phyloP scores from a whole-genome alignment of 352 stramenopile species.

The Blastocystis sp. region DNA sequence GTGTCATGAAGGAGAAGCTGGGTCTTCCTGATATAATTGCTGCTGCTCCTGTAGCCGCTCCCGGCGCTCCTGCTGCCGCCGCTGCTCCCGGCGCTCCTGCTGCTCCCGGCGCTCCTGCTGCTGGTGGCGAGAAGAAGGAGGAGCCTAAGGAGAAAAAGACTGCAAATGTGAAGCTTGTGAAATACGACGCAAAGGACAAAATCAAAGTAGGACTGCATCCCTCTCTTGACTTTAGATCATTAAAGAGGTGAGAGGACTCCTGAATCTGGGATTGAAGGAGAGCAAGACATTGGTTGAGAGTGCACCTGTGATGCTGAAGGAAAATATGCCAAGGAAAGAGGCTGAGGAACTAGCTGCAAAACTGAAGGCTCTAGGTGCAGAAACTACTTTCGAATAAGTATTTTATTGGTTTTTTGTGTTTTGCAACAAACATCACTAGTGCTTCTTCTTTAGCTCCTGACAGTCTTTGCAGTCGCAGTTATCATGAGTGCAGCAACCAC shows the following conservation, averaged over 20 bases:
- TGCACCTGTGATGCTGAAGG: conserved; percentile 46
- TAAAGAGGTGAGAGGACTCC: conserved; percentile 38
- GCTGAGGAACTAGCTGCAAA: conserved; percentile 26
- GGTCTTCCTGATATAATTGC: conserved; percentile 29
- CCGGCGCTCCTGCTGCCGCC: not conserved
- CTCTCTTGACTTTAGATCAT: not conserved
- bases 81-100: not conserved
- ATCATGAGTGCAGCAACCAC: conserved; percentile 15
- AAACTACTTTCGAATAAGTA: conserved; percentile 11
- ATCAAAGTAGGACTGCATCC: conserved; percentile 3
- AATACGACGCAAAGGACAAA: conserved; percentile 56
- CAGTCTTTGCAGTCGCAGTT: conserved; percentile 34
- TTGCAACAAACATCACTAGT: not conserved
- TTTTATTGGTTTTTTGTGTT: conserved; percentile 31
- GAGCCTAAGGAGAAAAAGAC: conserved; percentile 56
- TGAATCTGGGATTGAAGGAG: conserved; percentile 47
- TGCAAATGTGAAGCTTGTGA: conserved; percentile 50
- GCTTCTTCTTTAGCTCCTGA: not conserved
- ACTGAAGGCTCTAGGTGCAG: conserved; percentile 51
- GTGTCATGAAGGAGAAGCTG: conserved; percentile 34
- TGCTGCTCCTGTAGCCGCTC: not conserved
- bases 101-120: not conserved
- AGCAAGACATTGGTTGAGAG: conserved; percentile 50
- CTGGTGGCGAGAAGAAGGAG: conserved; percentile 6
- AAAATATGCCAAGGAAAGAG: conserved; percentile 53